Evolutionary conservation across 495 filamentous ascomycete species (phyloP).

Genomic region (Saxophila tyrrhenica): DNA sequence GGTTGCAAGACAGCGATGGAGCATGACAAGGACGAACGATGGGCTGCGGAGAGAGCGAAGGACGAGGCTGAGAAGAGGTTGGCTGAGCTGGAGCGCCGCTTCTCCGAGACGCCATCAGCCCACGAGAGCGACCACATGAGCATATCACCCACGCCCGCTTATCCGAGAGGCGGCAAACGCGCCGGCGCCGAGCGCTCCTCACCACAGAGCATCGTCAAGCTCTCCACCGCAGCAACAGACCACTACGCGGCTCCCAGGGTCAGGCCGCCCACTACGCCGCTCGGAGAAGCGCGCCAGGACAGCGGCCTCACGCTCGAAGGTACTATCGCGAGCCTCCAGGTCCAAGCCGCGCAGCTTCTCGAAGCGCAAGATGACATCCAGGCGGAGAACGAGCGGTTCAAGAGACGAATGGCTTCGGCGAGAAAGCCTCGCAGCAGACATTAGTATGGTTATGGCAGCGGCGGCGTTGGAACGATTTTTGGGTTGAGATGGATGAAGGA

Average conservation of each 20-base stretch:
- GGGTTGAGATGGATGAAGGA: not conserved
- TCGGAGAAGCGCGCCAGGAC: not conserved
- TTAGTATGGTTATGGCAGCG: too few species aligned
- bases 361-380: slow-evolving; percentile 20
- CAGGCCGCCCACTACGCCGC: too few species aligned
- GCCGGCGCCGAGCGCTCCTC: not conserved
- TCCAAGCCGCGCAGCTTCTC: slow-evolving; percentile 18
- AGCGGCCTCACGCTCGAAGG: slow-evolving; percentile 13
- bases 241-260: too few species aligned
- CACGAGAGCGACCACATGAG: slow-evolving; percentile 9
- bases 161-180: not conserved
- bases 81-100: too few species aligned
- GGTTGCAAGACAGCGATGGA: not conserved
- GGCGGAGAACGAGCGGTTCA: slow-evolving; percentile 8
- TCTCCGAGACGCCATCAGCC: slow-evolving; percentile 7
- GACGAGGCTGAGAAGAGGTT: too few species aligned
- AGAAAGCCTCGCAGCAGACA: not conserved
- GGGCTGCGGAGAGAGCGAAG: too few species aligned
- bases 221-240: too few species aligned
- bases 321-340: slow-evolving; percentile 14
- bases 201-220: not conserved
- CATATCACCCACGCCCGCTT: not conserved
- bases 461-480: not conserved
- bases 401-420: not conserved
- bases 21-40: too few species aligned